Evolutionary conservation across 176 grass and related monocot genomes (phyloP).

Genomic region (Avena atlantica): DNA sequence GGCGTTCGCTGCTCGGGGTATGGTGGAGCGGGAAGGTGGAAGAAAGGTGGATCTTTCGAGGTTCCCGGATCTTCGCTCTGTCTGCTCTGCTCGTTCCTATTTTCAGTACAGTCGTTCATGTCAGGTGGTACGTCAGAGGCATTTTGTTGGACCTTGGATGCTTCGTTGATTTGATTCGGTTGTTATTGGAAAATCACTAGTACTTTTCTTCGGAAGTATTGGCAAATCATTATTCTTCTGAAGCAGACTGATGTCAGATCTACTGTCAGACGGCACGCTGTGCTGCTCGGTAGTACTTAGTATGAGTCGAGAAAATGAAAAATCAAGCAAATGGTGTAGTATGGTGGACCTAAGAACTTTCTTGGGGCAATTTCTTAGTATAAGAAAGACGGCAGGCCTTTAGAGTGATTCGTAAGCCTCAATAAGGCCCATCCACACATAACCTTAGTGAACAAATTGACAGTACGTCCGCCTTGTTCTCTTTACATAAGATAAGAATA

Average conservation of each 20-base stretch:
- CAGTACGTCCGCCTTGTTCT: no score
- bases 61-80: conserved; percentile 30
- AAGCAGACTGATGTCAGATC: neutral
- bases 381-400: no score
- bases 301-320: no score
- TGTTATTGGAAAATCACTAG: neutral
- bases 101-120: neutral
- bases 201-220: neutral
- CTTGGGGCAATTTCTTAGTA: no score
- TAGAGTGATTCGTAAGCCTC: no score
- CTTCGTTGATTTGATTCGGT: neutral
- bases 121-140: neutral
- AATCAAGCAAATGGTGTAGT: no score
- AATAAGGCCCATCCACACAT: no score
- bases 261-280: neutral
- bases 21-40: conserved; percentile 9
- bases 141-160: neutral
- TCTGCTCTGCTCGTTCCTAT: neutral
- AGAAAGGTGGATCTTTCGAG: conserved; percentile 8
- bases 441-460: no score
- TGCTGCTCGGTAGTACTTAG: no score
- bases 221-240: neutral
- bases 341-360: no score
- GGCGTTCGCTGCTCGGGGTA: conserved; percentile 17
- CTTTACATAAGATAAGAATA: no score